Evolutionary conservation across 208 protist species (phyloP).

Genomic region (Porcisia hertigi): DNA sequence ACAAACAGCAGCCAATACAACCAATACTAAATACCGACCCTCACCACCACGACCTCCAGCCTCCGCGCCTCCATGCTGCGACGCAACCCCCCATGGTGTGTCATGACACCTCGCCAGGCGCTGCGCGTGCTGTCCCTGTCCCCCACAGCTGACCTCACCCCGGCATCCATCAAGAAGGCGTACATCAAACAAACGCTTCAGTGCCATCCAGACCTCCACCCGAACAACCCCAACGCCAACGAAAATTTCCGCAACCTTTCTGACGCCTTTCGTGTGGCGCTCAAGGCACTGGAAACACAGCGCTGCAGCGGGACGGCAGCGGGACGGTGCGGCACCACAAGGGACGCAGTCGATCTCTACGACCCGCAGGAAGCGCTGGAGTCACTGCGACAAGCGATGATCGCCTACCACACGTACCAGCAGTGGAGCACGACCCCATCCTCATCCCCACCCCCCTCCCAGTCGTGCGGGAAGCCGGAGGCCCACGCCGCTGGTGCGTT

Average conservation of each 20-base stretch:
- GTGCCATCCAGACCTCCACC: slow-evolving; percentile 84
- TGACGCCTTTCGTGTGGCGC: slow-evolving; percentile 74
- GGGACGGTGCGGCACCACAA: not conserved
- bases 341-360: slow-evolving; percentile 23
- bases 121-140: slow-evolving; percentile 55
- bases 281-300: slow-evolving; percentile 61
- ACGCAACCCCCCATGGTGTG: slow-evolving; percentile 15
- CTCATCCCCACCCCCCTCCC: not conserved
- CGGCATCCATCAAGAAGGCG: slow-evolving; percentile 70
- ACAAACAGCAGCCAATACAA: not conserved
- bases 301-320: not conserved
- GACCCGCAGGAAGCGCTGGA: slow-evolving; percentile 57
- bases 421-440: slow-evolving; percentile 9
- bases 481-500: slow-evolving; percentile 27
- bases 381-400: slow-evolving; percentile 59
- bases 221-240: slow-evolving; percentile 65
- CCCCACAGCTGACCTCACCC: slow-evolving; percentile 40
- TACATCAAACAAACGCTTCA: slow-evolving; percentile 74
- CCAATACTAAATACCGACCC: not conserved
- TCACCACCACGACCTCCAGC: not conserved
- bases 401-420: slow-evolving; percentile 47
- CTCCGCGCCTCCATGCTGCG: slow-evolving; percentile 23
- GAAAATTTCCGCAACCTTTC: slow-evolving; percentile 73
- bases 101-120: slow-evolving; percentile 65
- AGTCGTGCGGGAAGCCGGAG: not conserved